A percentile compares a stretch with the other conserved stretches of the same genome.
Conservation (phyloP, 2,329 filamentous ascomycete genomes). For the Apiospora phragmitis region DNA sequence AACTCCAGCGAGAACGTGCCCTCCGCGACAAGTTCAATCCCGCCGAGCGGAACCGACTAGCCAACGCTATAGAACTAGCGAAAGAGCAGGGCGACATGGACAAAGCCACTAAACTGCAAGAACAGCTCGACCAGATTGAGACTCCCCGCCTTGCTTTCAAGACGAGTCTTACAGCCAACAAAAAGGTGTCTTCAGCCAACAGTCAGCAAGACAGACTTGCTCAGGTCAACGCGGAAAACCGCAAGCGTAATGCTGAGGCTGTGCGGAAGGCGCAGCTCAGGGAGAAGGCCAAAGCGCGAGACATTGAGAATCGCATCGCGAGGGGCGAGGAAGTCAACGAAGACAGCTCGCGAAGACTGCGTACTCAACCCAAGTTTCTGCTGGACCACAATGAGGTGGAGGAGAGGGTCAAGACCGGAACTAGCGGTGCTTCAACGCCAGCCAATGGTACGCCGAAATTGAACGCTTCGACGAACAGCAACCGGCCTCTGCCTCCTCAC, state of each 20-base stretch:
- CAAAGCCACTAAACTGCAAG: slow-evolving; percentile 53
- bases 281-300: slow-evolving; percentile 67
- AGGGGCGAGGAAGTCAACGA: slow-evolving; percentile 64
- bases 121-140: slow-evolving; percentile 63
- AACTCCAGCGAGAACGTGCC: slow-evolving; percentile 70
- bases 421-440: slow-evolving; percentile 51
- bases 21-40: slow-evolving; percentile 67
- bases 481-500: slow-evolving; percentile 47
- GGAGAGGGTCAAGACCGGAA: neutral
- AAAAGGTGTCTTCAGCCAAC: slow-evolving; percentile 50
- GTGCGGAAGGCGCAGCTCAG: slow-evolving; percentile 88
- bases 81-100: slow-evolving; percentile 63
- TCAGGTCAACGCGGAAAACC: slow-evolving; percentile 80
- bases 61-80: slow-evolving; percentile 66
- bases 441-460: slow-evolving; percentile 54
- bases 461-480: slow-evolving; percentile 38
- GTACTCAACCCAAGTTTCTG: slow-evolving; percentile 59
- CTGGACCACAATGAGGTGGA: neutral
- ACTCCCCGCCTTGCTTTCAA: slow-evolving; percentile 73
- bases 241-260: slow-evolving; percentile 80
- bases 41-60: slow-evolving; percentile 67
- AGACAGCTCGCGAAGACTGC: slow-evolving; percentile 57
- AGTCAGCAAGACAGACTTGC: slow-evolving; percentile 81
- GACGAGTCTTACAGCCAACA: slow-evolving; percentile 58
- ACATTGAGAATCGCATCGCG: slow-evolving; percentile 60